Evolutionary conservation across 2,329 filamentous ascomycete genomes (phyloP).

Genomic region (Talaromyces sp.): DNA sequence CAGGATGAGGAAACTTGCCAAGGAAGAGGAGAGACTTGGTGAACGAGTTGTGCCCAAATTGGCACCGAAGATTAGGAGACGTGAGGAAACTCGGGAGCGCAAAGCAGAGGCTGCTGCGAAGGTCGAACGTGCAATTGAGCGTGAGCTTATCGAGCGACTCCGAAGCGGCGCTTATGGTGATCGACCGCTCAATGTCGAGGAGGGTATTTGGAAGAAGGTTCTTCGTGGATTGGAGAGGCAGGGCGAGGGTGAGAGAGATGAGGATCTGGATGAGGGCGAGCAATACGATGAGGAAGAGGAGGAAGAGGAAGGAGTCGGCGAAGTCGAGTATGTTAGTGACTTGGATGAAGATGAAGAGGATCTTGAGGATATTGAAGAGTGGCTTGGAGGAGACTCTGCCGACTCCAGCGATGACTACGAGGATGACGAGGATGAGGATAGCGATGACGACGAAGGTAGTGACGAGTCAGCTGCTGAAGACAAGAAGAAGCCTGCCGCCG

Average conservation of each 20-base stretch:
- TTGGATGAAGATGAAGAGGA: constrained; percentile 69
- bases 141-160: constrained; percentile 86
- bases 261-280: constrained; percentile 83
- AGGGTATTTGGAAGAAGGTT: constrained; percentile 95
- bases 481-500: constrained; percentile 39
- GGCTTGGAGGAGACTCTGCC: constrained; percentile 69
- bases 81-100: constrained; percentile 69
- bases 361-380: constrained; percentile 94
- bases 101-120: constrained; percentile 81
- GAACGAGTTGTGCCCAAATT: constrained; percentile 84
- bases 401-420: constrained; percentile 45
- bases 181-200: constrained; percentile 88
- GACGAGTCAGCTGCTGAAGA: constrained; percentile 52
- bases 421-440: constrained; percentile 51
- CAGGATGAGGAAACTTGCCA: constrained; percentile 67
- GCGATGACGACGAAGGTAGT: constrained; percentile 53
- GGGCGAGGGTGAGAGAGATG: constrained; percentile 74
- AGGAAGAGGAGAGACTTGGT: constrained; percentile 82
- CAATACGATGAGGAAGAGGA: constrained; percentile 70
- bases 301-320: constrained; percentile 65
- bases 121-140: constrained; percentile 91
- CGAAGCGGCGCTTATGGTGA: constrained; percentile 92
- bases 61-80: constrained; percentile 78
- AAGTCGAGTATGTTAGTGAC: constrained; percentile 91
- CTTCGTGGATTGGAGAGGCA: constrained; percentile 82